Percentiles rank a stretch among this genome's conserved stretches.
phyloP scores from a whole-genome alignment of 2,329 filamentous ascomycete genomes.

The Colletotrichum aenigma region DNA sequence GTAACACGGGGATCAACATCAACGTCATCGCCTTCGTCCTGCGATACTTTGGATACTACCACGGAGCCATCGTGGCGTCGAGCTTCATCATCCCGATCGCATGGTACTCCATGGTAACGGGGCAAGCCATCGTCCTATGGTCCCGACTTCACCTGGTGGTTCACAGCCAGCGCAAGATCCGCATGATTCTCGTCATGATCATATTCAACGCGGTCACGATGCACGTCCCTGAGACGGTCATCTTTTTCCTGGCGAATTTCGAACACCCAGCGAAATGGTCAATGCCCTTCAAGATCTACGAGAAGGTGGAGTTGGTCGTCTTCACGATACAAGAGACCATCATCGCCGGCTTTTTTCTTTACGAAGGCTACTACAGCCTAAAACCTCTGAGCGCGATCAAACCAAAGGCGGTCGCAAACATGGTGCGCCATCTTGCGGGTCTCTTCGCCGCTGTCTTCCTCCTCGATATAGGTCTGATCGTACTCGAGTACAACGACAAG shows the following conservation, averaged over 20 bases:
- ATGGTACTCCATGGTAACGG: constrained; percentile 59
- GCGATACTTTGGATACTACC: constrained; percentile 32
- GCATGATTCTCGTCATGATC: constrained; percentile 60
- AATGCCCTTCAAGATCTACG: constrained; percentile 40
- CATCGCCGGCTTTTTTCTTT: constrained; percentile 58
- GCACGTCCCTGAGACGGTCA: constrained; percentile 57
- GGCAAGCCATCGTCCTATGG: constrained; percentile 65
- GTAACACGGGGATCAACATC: constrained; percentile 24
- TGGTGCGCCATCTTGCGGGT: constrained; percentile 40
- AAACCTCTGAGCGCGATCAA: constrained; percentile 1
- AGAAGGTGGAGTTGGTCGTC: constrained; percentile 60
- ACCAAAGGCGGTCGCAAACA: not conserved
- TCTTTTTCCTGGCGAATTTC: constrained; percentile 58
- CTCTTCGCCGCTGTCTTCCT: constrained; percentile 40
- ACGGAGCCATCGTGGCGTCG: constrained; percentile 20
- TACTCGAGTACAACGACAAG: constrained; percentile 22
- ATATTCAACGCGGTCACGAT: constrained; percentile 56
- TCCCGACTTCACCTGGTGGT: constrained; percentile 66
- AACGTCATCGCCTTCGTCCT: constrained; percentile 31
- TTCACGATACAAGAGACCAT: constrained; percentile 62
- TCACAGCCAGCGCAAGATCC: constrained; percentile 51
- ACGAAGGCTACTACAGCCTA: constrained; percentile 51
- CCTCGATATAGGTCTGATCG: constrained; percentile 34
- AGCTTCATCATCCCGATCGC: constrained; percentile 38
- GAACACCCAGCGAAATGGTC: constrained; percentile 35